Conservation (phyloP, 2,329 filamentous ascomycete species). For the Rhynchosporium graminicola region DNA sequence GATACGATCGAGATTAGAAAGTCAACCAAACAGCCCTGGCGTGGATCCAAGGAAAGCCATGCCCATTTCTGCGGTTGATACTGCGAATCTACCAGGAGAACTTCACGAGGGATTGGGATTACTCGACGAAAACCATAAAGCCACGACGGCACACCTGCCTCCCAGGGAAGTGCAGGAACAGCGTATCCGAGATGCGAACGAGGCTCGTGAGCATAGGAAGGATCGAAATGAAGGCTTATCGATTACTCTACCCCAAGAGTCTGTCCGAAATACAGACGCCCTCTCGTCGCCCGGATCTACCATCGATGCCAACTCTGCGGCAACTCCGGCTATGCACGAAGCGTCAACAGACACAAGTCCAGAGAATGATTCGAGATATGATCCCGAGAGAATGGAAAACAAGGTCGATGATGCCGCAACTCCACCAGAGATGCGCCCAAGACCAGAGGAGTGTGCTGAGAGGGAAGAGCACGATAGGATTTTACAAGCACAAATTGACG, state of each 20-base stretch:
- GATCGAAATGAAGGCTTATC: slow-evolving; percentile 38
- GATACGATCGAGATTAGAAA: slow-evolving; percentile 33
- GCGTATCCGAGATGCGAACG: slow-evolving; percentile 44
- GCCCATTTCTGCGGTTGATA: slow-evolving; percentile 42
- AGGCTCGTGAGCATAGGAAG: slow-evolving; percentile 40
- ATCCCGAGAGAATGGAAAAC: slow-evolving; percentile 49
- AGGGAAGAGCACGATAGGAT: slow-evolving; percentile 41
- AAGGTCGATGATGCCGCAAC: slow-evolving; percentile 47
- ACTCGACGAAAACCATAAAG: slow-evolving; percentile 35
- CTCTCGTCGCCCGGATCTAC: slow-evolving; percentile 65
- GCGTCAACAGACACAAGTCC: slow-evolving; percentile 74
- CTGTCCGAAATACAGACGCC: slow-evolving; percentile 45
- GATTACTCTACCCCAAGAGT: slow-evolving; percentile 43
- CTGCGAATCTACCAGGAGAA: slow-evolving; percentile 37
- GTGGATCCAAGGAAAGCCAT: slow-evolving; percentile 38
- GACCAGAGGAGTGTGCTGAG: slow-evolving; percentile 39
- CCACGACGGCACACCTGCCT: slow-evolving; percentile 47
- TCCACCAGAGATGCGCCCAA: slow-evolving; percentile 37
- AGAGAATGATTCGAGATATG: slow-evolving; percentile 64
- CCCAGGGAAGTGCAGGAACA: slow-evolving; percentile 52
- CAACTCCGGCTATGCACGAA: slow-evolving; percentile 69
- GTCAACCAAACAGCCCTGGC: slow-evolving; percentile 37
- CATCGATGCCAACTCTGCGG: slow-evolving; percentile 66
- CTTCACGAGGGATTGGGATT: slow-evolving; percentile 29
- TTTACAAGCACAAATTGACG: slow-evolving; percentile 33